Conservation (phyloP, 1,284 basidiomycete genomes). For the Paramarasmius palmivorus region DNA sequence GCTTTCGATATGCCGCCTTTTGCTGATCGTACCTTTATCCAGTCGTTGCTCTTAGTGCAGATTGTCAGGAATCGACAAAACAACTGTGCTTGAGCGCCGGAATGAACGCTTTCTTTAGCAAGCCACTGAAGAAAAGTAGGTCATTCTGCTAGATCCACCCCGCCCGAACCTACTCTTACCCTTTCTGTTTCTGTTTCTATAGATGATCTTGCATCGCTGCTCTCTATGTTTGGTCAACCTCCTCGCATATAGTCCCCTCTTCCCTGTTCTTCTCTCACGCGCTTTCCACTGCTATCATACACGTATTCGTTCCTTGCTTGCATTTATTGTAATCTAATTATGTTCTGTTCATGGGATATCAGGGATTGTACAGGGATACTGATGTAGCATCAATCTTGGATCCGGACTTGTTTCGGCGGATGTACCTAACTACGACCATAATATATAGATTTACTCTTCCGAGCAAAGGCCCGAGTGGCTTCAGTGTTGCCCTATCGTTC, state of each 20-base stretch:
- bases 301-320: too few species aligned
- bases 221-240: slow-evolving; percentile 47
- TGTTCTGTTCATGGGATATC: too few species aligned
- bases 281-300: too few species aligned
- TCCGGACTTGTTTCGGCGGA: too few species aligned
- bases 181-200: background rate
- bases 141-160: slow-evolving; percentile 5
- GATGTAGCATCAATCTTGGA: too few species aligned
- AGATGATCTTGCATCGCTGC: slow-evolving; percentile 46
- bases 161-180: background rate
- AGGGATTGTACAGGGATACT: too few species aligned
- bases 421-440: too few species aligned
- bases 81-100: slow-evolving; percentile 70
- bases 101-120: slow-evolving; percentile 73
- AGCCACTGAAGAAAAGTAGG: slow-evolving; percentile 64
- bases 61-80: slow-evolving; percentile 74
- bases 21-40: background rate
- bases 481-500: too few species aligned
- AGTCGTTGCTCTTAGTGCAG: slow-evolving; percentile 73
- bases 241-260: slow-evolving; percentile 16
- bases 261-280: too few species aligned
- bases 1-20: background rate
- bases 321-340: too few species aligned
- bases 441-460: too few species aligned
- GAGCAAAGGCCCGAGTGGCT: too few species aligned